phyloP scores from a whole-genome alignment of 306 rosid species.

The Dalbergia oliveri region DNA sequence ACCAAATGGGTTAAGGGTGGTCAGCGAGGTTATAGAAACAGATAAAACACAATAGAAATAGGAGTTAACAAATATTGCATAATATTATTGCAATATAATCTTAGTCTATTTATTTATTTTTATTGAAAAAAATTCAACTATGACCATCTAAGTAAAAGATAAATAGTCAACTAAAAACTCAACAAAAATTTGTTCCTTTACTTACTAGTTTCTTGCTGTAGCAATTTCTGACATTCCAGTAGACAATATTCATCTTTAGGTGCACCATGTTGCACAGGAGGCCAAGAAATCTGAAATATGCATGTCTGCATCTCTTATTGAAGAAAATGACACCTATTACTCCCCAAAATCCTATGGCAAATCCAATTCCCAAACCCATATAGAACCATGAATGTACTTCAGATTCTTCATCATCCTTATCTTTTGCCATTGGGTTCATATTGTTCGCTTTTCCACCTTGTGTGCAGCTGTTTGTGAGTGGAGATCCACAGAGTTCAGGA shows the following conservation, averaged over 20 bases:
- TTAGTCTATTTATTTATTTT: no score
- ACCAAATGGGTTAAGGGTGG: no score
- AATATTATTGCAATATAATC: no score
- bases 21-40: no score
- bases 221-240: no score
- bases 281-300: slow-evolving; percentile 1
- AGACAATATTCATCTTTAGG: no score
- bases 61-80: no score
- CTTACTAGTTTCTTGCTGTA: no score
- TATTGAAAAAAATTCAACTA: no score
- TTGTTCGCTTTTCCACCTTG: background rate
- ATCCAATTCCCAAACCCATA: slow-evolving; percentile 20
- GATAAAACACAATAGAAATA: no score
- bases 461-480: background rate
- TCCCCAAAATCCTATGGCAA: slow-evolving; percentile 6
- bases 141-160: no score
- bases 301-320: background rate
- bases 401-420: background rate
- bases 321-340: background rate
- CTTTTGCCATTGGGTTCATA: no score
- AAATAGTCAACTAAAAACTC: background rate
- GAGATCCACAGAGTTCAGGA: background rate
- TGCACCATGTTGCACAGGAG: background rate
- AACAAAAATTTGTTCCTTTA: background rate
- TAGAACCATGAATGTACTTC: background rate